These are phyloP conservation scores for Cadophora luteo-olivacea DNA, from an alignment of 2,329 filamentous ascomycete genomes.

Conservation along the genomic window DNA sequence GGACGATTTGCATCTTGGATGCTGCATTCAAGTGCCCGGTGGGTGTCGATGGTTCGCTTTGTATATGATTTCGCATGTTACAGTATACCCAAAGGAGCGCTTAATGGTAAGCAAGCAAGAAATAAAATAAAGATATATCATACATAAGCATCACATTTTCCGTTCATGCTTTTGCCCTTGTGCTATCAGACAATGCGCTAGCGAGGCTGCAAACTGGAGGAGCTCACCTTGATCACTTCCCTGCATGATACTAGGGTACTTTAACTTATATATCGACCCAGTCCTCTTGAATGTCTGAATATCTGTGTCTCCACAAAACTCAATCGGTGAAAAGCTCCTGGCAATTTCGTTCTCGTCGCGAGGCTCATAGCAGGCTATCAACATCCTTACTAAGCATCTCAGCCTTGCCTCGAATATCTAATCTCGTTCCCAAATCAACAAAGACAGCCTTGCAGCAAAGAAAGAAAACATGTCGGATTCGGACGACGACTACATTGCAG, in stretches of 20 bases:
- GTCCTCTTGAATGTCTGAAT: no score
- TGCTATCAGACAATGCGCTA: neutral
- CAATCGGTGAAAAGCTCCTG: neutral
- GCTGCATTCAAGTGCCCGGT: constrained; percentile 19
- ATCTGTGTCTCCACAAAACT: no score
- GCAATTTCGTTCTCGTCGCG: neutral
- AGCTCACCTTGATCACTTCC: no score
- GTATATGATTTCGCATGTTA: constrained; percentile 43
- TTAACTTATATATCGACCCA: no score
- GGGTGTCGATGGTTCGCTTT: constrained; percentile 28
- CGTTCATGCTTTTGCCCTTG: neutral
- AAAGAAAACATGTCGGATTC: constrained; percentile 69
- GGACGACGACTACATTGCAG: constrained; percentile 72
- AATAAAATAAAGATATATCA: constrained; percentile 14
- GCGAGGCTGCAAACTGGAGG: neutral
- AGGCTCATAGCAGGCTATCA: neutral
- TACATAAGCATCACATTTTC: neutral
- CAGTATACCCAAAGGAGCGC: constrained; percentile 42
- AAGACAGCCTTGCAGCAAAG: neutral
- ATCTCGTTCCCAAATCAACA: neutral
- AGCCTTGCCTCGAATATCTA: constrained; percentile 17
- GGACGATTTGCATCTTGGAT: constrained; percentile 29
- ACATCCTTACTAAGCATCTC: constrained; percentile 10
- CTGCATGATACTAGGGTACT: no score
- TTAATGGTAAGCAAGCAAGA: constrained; percentile 30